Evolutionary conservation across 208 protist species (phyloP).

Genomic region (Leishmania mexicana): DNA sequence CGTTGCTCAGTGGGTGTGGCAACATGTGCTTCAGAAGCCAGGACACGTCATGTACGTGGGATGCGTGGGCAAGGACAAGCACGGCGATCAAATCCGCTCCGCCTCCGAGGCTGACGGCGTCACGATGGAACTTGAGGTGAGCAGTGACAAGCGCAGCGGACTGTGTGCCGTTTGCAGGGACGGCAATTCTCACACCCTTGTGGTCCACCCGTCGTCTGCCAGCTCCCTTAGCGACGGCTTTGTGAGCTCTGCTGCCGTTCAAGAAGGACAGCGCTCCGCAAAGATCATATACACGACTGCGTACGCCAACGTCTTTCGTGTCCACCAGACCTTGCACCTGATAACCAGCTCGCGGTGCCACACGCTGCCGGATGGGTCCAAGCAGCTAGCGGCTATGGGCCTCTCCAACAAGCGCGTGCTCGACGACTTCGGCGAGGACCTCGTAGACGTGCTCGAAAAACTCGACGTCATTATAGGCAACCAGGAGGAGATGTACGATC

Average conservation of each 20-base stretch:
- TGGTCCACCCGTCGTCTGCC: constrained; percentile 97
- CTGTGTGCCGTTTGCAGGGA: constrained; percentile 97
- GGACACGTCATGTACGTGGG: constrained; percentile 94
- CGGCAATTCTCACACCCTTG: constrained; percentile 93
- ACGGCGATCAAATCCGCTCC: constrained; percentile 80
- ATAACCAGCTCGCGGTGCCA: constrained; percentile 58
- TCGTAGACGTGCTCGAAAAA: constrained; percentile 77
- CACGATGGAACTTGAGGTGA: constrained; percentile 82
- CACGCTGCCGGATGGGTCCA: constrained; percentile 32
- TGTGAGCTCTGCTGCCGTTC: constrained; percentile 67
- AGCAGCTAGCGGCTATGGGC: constrained; percentile 88
- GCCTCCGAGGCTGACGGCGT: constrained; percentile 90
- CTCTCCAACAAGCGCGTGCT: constrained; percentile 89
- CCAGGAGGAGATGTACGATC: constrained; percentile 79
- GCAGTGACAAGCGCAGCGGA: constrained; percentile 88
- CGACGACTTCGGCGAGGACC: constrained; percentile 87
- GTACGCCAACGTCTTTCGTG: constrained; percentile 89
- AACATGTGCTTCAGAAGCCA: constrained; percentile 62
- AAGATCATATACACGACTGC: constrained; percentile 72
- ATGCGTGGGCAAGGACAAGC: constrained; percentile 96
- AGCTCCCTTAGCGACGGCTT: constrained; percentile 94
- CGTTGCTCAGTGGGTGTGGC: constrained; percentile 92
- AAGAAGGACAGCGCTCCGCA: constrained; percentile 23
- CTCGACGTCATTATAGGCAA: constrained; percentile 93
- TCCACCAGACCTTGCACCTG: constrained; percentile 42